These are phyloP conservation scores for Epichloe elymi DNA, from an alignment of 2,329 filamentous ascomycete genomes.

Conservation along the genomic window DNA sequence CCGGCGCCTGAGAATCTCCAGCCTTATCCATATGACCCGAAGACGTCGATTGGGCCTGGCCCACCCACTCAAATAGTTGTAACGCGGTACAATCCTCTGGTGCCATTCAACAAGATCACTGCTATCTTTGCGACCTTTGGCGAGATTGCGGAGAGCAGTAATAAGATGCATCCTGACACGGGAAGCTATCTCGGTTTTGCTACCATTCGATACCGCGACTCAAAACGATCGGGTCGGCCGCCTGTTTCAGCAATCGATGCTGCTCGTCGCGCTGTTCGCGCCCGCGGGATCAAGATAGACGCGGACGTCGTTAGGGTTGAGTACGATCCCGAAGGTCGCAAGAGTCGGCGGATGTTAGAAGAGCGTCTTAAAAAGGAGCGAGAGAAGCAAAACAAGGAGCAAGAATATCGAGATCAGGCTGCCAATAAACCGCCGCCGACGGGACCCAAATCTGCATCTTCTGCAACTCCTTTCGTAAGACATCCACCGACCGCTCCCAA, in stretches of 20 bases:
- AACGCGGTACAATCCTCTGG: constrained; percentile 88
- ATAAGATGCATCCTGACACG: constrained; percentile 89
- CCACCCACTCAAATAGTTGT: constrained; percentile 86
- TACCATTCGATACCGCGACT: constrained; percentile 77
- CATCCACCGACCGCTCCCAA: constrained; percentile 78
- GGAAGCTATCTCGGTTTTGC: constrained; percentile 91
- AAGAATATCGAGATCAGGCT: constrained; percentile 16
- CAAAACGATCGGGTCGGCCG: constrained; percentile 29
- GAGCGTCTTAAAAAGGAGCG: constrained; percentile 57
- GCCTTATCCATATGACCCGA: constrained; percentile 68
- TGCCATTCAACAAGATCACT: constrained; percentile 63
- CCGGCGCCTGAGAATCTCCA: constrained; percentile 67
- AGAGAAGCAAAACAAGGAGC: constrained; percentile 38
- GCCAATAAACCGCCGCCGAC: constrained; percentile 22
- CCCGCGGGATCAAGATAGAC: constrained; percentile 69
- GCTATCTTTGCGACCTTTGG: constrained; percentile 70
- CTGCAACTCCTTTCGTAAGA: constrained; percentile 17
- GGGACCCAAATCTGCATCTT: constrained; percentile 21
- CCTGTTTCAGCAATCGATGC: constrained; percentile 60
- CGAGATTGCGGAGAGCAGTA: constrained; percentile 80
- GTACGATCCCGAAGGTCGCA: constrained; percentile 76
- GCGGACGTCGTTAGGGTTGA: constrained; percentile 67
- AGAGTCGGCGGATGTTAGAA: constrained; percentile 67
- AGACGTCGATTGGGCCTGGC: constrained; percentile 75
- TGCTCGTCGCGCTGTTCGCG: constrained; percentile 65